These are phyloP conservation scores for Quercus cerris DNA, from an alignment of 306 rosid species.

Conservation along the genomic window DNA sequence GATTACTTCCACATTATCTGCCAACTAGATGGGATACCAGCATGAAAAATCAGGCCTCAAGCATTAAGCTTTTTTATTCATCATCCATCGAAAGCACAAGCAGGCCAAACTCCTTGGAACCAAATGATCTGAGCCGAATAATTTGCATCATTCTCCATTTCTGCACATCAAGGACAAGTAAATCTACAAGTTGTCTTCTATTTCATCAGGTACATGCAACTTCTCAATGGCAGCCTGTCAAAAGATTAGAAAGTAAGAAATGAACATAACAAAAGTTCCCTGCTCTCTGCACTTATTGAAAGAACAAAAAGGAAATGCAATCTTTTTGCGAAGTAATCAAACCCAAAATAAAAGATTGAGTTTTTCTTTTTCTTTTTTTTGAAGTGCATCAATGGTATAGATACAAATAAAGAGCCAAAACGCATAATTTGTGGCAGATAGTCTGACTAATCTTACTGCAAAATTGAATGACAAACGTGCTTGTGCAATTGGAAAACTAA, in stretches of 20 bases:
- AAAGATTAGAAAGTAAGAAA: constrained; percentile 14
- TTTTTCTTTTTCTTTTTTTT: not conserved
- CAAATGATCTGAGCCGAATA: constrained; percentile 26
- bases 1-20: constrained; percentile 24
- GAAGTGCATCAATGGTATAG: not conserved
- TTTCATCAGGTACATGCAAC: constrained; percentile 91
- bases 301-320: not conserved
- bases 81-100: constrained; percentile 62
- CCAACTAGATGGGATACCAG: constrained; percentile 18
- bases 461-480: not conserved
- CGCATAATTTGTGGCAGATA: not conserved
- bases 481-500: not conserved
- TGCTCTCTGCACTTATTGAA: not conserved
- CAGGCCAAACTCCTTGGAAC: constrained; percentile 32
- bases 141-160: constrained; percentile 29
- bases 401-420: not conserved
- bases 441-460: too few relatives aligned
- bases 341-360: not conserved
- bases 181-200: constrained; percentile 73
- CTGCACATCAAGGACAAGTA: constrained; percentile 7
- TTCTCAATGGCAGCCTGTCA: constrained; percentile 95
- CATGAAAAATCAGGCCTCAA: constrained; percentile 18
- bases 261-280: not conserved
- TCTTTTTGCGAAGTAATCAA: not conserved
- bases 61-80: constrained; percentile 27